Evolutionary conservation across 768 basidiomycete genomes (phyloP), one percentile per base, ranked within the genome.

Genomic region (Cystofilobasidium bisporidii): DNA sequence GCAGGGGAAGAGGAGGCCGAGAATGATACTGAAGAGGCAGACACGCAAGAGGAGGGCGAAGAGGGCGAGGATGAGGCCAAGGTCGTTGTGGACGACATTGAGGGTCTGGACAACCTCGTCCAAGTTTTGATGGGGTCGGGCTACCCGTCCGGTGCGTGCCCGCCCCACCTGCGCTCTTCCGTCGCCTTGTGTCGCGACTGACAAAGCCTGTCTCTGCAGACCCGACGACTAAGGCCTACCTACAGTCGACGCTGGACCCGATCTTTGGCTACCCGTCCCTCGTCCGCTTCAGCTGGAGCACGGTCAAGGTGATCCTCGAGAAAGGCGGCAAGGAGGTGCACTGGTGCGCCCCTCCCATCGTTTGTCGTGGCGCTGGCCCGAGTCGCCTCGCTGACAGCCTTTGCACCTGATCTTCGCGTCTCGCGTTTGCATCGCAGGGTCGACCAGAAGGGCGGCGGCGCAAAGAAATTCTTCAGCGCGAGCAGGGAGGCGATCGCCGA

Each of bases 261-360:
- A 87, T 90, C 2, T 99, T 99, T 74, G 96, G 96, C 6, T 94
- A 85, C 73, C 94, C 94, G 0, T 87, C 84, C 22, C 77, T 97
- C 45, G 93, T 85, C 3, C 84, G 96, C 22, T 98, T 98, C 78
- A 91, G 89, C 1, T 99, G 96, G 96, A 85, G 89, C 3, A 96
- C 96, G 0, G 85, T 93, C 69, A 92, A 91, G 74, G 82, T 89
- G 1, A 76, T 85, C 3, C 78, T 99, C 20, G 91, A 94, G 60
- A 88, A 88, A 74, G 79, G 84, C 45, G 94, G 83, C 0, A 86
- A 90, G 75, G 72, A 80, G 1, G 85, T 89, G 15, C 84, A 87
- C 79, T 99, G 96, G 94, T 93, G 43, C 3, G 77, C 72, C 26
- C 41, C 15, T 3, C 14, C 14, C 43, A 43, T 22, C 17, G 10